phyloP scores from a whole-genome alignment of 352 stramenopile species.

The Phytophthora europaea region DNA sequence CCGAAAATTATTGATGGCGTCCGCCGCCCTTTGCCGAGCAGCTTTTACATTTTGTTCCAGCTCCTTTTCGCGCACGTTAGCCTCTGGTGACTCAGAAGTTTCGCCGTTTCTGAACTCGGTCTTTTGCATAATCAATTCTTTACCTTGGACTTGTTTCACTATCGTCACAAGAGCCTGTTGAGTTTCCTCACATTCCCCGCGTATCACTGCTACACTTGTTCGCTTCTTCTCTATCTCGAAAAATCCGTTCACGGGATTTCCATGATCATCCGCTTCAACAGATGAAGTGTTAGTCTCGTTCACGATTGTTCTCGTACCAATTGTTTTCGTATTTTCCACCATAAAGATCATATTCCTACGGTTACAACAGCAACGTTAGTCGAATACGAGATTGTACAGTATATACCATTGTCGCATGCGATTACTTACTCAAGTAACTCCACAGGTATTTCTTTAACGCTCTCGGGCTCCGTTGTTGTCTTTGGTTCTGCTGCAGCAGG shows the following conservation, averaged over 20 bases:
- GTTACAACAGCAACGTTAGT: neutral
- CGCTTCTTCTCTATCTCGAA: neutral
- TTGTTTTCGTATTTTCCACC: neutral
- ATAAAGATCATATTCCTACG: neutral
- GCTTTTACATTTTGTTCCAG: neutral
- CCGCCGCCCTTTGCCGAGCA: neutral
- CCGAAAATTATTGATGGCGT: neutral
- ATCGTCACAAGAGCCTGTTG: neutral
- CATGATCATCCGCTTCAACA: neutral
- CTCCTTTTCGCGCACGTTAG: neutral
- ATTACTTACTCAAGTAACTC: neutral
- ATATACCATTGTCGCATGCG: neutral
- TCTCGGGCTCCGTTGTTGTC: neutral
- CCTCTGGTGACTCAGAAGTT: neutral
- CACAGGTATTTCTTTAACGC: neutral
- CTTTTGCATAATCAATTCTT: neutral
- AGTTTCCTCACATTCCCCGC: neutral
- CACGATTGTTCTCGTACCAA: neutral
- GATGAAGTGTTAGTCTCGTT: neutral
- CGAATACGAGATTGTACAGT: no score
- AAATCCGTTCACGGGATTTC: neutral
- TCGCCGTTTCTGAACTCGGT: neutral
- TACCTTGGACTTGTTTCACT: neutral
- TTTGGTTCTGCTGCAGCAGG: neutral
- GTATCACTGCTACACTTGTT: neutral